Percentiles rank a stretch among this genome's conserved stretches.
Conservation (phyloP, 2,329 filamentous ascomycete genomes). For the Arthrobotrys iridis region DNA sequence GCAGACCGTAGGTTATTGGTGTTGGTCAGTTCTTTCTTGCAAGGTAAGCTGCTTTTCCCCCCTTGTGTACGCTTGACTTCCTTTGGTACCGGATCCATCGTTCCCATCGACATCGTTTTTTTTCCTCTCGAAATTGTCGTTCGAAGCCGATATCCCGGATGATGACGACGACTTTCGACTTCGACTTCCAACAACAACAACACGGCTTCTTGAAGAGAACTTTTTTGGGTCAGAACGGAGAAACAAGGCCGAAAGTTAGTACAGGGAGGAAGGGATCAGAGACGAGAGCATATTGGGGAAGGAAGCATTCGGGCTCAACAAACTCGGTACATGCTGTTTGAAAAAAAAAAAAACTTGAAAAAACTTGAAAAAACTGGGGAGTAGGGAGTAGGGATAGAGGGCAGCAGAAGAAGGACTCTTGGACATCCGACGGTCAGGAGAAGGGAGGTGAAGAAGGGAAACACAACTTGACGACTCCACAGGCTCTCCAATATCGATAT, state of each 20-base stretch:
- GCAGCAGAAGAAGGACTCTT: background rate
- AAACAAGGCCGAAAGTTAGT: background rate
- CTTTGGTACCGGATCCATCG: background rate
- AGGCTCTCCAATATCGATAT: background rate
- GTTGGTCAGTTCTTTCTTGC: slow-evolving; percentile 51
- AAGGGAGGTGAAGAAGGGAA: too few species aligned
- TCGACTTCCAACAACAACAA: slow-evolving; percentile 1
- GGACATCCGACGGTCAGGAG: too few species aligned
- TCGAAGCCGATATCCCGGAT: background rate
- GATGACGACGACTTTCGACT: background rate
- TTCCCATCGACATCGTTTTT: slow-evolving; percentile 1
- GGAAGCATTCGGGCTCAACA: background rate
- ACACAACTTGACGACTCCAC: too few species aligned
- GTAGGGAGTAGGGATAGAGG: background rate
- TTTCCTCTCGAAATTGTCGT: background rate
- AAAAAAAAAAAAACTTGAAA: background rate
- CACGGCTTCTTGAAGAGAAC: slow-evolving; percentile 2
- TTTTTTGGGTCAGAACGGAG: background rate
- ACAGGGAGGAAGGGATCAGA: background rate
- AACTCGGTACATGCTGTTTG: background rate
- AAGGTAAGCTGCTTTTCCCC: slow-evolving; percentile 30
- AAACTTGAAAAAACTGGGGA: background rate
- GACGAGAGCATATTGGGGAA: background rate
- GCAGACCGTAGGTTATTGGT: slow-evolving; percentile 50
- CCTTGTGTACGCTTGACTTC: slow-evolving; percentile 4